These are phyloP conservation scores for Coemansia erecta DNA, from an alignment of 192 early-diverging fungal species.

Conservation along the genomic window DNA sequence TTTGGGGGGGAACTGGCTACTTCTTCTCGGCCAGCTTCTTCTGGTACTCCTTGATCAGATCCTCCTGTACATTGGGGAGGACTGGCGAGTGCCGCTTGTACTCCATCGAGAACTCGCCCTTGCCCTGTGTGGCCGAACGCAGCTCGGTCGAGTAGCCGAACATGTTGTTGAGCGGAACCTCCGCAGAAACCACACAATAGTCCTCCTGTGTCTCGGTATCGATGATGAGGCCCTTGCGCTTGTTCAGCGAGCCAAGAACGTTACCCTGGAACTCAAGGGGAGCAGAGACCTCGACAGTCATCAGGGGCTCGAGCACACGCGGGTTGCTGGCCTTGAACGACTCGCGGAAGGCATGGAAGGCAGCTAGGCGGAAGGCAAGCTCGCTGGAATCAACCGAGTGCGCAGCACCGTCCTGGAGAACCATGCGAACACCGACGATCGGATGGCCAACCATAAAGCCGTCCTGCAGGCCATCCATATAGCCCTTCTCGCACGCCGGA, in stretches of 20 bases:
- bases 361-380: conserved; percentile 91
- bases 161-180: conserved; percentile 97
- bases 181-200: conserved; percentile 78
- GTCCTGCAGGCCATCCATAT: conserved; percentile 83
- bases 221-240: conserved; percentile 93
- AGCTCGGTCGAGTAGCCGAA: conserved; percentile 98
- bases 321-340: conserved; percentile 80
- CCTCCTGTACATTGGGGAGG: conserved; percentile 74
- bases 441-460: conserved; percentile 91
- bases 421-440: conserved; percentile 80
- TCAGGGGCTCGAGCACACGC: conserved; percentile 90
- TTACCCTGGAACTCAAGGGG: conserved; percentile 92
- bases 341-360: conserved; percentile 85
- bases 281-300: conserved; percentile 88
- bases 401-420: conserved; percentile 86
- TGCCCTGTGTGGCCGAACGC: conserved; percentile 88
- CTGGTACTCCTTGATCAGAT: conserved; percentile 85
- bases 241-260: conserved; percentile 90
- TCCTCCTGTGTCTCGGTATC: conserved; percentile 93
- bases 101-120: conserved; percentile 98
- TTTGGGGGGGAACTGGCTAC: conserved; percentile 5
- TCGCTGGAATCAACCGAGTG: conserved; percentile 96
- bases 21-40: conserved; percentile 61
- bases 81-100: conserved; percentile 85
- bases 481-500: conserved; percentile 96